Conservation (phyloP, 2,329 filamentous ascomycete genomes). For the Trichophyton mentagrophytes region DNA sequence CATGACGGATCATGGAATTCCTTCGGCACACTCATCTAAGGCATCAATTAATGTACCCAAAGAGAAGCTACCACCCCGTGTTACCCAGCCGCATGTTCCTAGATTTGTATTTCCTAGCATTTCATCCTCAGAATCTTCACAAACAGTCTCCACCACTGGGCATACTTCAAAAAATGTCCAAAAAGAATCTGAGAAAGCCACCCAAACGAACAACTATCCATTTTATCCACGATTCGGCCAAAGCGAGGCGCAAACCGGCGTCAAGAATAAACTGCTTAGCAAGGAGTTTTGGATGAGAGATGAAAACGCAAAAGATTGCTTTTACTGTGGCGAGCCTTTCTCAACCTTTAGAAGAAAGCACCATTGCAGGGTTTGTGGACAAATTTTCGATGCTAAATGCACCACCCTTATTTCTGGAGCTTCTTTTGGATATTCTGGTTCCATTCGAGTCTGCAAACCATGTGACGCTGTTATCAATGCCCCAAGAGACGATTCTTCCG, state of each 20-base stretch:
- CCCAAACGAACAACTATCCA: not conserved
- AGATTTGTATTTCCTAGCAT: conserved; percentile 31
- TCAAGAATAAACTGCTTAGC: conserved; percentile 76
- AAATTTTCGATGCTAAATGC: conserved; percentile 95
- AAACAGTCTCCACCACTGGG: conserved; percentile 30
- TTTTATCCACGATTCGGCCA: conserved; percentile 1
- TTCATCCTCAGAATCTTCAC: conserved; percentile 31
- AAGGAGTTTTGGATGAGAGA: conserved; percentile 99
- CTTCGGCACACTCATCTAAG: conserved; percentile 19
- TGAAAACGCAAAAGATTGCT: conserved; percentile 95
- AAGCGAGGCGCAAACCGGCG: not conserved
- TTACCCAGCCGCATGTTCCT: conserved; percentile 35
- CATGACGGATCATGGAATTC: conserved; percentile 20
- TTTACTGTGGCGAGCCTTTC: conserved; percentile 79
- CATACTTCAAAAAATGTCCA: not conserved
- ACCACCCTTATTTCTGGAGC: conserved; percentile 81
- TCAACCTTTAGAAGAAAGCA: conserved; percentile 92
- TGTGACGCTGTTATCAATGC: conserved; percentile 86
- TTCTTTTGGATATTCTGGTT: conserved; percentile 74
- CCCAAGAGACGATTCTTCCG: conserved; percentile 80
- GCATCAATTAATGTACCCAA: conserved; percentile 17
- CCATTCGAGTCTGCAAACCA: conserved; percentile 78
- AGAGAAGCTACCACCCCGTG: conserved; percentile 26
- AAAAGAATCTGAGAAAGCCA: not conserved
- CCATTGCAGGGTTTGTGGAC: conserved; percentile 89